These are phyloP conservation scores for Prunella vulgaris DNA, from an alignment of 257 asterid genomes.

Conservation along the genomic window DNA sequence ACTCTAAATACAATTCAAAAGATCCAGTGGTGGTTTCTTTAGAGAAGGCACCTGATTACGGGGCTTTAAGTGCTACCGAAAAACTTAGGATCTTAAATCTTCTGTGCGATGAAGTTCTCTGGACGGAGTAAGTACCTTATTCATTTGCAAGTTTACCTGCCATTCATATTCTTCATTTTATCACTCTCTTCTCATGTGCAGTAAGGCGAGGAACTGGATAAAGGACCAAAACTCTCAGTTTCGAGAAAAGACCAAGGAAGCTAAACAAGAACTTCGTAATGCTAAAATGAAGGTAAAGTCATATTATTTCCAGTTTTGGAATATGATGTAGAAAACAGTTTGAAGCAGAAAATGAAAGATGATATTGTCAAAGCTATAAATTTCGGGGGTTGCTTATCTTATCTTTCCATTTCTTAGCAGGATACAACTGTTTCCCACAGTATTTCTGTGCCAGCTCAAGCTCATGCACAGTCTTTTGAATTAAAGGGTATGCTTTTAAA, in stretches of 20 bases:
- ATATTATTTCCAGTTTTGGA: not conserved
- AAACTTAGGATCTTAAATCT: conserved; percentile 53
- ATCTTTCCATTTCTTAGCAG: conserved; percentile 51
- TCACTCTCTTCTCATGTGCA: conserved; percentile 20
- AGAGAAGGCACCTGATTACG: conserved; percentile 41
- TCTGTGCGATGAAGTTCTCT: conserved; percentile 71
- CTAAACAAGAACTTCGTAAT: conserved; percentile 39
- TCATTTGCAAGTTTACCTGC: conserved; percentile 7
- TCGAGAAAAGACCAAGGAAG: conserved; percentile 42
- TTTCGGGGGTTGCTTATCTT: conserved; percentile 31
- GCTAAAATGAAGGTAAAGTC: conserved; percentile 56
- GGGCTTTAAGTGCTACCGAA: conserved; percentile 44
- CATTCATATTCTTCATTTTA: not conserved
- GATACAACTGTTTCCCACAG: conserved; percentile 36
- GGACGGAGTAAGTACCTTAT: conserved; percentile 47
- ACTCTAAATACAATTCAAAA: conserved; percentile 29
- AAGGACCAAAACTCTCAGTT: conserved; percentile 35
- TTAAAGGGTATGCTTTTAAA: conserved; percentile 25
- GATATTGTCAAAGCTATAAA: conserved; percentile 40
- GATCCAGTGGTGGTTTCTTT: conserved; percentile 32
- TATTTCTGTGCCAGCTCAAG: conserved; percentile 41
- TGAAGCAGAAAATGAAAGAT: conserved; percentile 58
- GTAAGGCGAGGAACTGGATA: conserved; percentile 64
- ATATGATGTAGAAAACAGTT: conserved; percentile 48
- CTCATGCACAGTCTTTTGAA: conserved; percentile 46